Percentiles rank a stretch among this genome's conserved stretches.
Evolutionary conservation across 2,329 filamentous ascomycete genomes (phyloP).

Genomic region (Clonostachys rosea): DNA sequence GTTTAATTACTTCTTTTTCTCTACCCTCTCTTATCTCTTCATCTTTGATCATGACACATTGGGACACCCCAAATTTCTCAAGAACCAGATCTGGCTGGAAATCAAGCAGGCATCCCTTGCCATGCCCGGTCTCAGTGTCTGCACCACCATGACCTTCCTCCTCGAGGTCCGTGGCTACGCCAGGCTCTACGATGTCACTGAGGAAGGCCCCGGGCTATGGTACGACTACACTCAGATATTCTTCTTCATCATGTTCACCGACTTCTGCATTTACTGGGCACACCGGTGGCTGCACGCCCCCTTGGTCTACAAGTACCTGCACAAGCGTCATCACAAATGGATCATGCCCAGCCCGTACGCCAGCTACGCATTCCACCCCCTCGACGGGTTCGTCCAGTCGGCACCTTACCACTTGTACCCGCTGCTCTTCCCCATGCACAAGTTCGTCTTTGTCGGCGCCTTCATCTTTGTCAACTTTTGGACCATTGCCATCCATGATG

Average conservation of each 20-base stretch:
- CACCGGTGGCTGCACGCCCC: conserved; percentile 83
- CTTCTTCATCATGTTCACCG: conserved; percentile 82
- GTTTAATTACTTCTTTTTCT: conserved; percentile 79
- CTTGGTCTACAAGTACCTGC: conserved; percentile 72
- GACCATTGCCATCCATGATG: conserved; percentile 95
- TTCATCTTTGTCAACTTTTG: conserved; percentile 95
- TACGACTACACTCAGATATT: conserved; percentile 85
- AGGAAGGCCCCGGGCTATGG: conserved; percentile 69
- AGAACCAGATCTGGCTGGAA: conserved; percentile 85
- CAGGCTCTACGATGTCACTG: conserved; percentile 79
- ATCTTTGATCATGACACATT: conserved; percentile 89
- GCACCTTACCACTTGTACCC: conserved; percentile 92
- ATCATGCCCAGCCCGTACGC: conserved; percentile 96
- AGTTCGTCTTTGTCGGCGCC: conserved; percentile 78
- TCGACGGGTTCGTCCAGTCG: conserved; percentile 86
- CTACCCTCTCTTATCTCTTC: conserved; percentile 78
- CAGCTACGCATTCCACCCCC: conserved; percentile 88
- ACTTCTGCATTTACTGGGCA: conserved; percentile 88
- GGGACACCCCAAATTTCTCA: conserved; percentile 89
- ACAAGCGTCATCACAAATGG: conserved; percentile 99
- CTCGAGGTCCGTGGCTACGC: conserved; percentile 79
- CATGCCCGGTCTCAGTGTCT: conserved; percentile 77
- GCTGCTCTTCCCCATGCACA: conserved; percentile 88
- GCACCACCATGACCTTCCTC: conserved; percentile 79
- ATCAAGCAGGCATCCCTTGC: conserved; percentile 74